A percentile compares a stretch with the other conserved stretches of the same genome.
These are phyloP conservation scores for Psilocybe cubensis DNA, from an alignment of 768 basidiomycete species.

Conservation along the genomic window DNA sequence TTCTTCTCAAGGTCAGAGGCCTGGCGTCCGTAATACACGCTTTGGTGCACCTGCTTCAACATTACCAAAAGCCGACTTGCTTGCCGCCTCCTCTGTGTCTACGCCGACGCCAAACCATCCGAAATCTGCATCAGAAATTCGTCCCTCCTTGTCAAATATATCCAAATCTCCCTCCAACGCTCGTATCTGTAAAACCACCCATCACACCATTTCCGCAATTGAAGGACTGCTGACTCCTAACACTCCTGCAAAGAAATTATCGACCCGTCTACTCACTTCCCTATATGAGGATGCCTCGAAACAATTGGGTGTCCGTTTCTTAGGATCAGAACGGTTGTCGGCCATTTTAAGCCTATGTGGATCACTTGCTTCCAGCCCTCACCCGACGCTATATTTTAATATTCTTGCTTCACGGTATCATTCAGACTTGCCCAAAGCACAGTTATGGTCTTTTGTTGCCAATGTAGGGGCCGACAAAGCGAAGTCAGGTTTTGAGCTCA, in stretches of 20 bases:
- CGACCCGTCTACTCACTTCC: not conserved
- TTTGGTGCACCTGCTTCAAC: no score
- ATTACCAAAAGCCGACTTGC: no score
- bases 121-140: no score
- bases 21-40: no score
- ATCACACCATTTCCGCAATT: not conserved
- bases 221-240: not conserved
- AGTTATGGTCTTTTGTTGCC: conserved; percentile 5
- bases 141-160: not conserved
- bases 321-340: not conserved
- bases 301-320: not conserved
- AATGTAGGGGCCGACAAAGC: conserved; percentile 3
- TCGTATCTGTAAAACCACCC: not conserved
- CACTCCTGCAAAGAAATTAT: not conserved
- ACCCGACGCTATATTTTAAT: not conserved
- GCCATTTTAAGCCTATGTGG: conserved; percentile 2
- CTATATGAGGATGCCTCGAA: not conserved
- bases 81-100: no score
- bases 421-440: not conserved
- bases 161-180: not conserved
- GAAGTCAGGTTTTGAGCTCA: not conserved
- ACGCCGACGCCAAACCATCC: no score
- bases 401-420: not conserved
- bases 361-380: not conserved
- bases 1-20: no score